Percentiles rank a stretch among this genome's conserved stretches.
Conservation (phyloP, 2,329 filamentous ascomycete genomes). For the Penicillium concentricum region DNA sequence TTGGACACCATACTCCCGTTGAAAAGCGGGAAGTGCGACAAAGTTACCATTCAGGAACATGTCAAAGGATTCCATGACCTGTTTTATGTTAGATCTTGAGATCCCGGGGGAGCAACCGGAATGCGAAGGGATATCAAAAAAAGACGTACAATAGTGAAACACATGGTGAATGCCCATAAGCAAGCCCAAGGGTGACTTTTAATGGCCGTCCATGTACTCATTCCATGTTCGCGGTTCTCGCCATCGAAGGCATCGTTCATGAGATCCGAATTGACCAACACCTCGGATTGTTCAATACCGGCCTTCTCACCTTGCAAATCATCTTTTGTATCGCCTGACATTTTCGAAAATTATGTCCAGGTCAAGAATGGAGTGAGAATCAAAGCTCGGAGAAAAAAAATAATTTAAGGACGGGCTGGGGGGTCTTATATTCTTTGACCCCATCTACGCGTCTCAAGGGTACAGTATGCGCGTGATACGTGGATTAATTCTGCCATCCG, state of each 20-base stretch:
- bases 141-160: slow-evolving; percentile 52
- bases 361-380: not conserved
- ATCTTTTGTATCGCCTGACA: not conserved
- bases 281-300: slow-evolving; percentile 36
- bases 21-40: slow-evolving; percentile 44
- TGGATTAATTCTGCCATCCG: slow-evolving; percentile 1
- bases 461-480: slow-evolving; percentile 1
- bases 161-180: slow-evolving; percentile 52
- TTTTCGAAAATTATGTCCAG: not conserved
- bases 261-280: slow-evolving; percentile 38
- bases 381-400: not conserved
- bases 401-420: not conserved
- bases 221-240: slow-evolving; percentile 47
- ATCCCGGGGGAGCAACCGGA: not conserved
- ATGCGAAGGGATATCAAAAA: not conserved
- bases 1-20: slow-evolving; percentile 38
- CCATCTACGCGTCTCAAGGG: not conserved
- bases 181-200: slow-evolving; percentile 47
- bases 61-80: slow-evolving; percentile 54
- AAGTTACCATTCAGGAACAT: slow-evolving; percentile 52
- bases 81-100: not conserved
- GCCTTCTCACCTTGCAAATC: slow-evolving; percentile 2
- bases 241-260: slow-evolving; percentile 45
- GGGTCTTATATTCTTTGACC: not conserved
- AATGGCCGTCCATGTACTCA: slow-evolving; percentile 41